Conservation (phyloP, 1,284 basidiomycete species). For the Malassezia brasiliensis region DNA sequence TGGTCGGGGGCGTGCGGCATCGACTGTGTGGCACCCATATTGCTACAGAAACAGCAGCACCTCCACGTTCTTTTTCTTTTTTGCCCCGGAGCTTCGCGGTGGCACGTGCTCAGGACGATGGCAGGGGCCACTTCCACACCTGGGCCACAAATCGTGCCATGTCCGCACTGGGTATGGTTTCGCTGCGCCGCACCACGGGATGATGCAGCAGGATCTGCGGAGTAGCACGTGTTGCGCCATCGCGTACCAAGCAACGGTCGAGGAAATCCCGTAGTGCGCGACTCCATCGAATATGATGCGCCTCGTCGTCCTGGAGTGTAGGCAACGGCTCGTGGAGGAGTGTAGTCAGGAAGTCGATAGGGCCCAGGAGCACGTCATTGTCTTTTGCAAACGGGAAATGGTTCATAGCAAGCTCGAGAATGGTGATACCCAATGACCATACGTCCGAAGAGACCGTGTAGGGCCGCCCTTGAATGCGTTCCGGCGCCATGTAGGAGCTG, state of each 20-base stretch:
- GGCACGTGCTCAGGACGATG: neutral
- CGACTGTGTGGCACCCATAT: constrained; percentile 13
- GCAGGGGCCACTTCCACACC: constrained; percentile 68
- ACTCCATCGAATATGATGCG: constrained; percentile 59
- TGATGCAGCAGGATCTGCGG: constrained; percentile 77
- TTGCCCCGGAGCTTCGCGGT: too few species aligned
- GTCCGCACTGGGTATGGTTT: constrained; percentile 59
- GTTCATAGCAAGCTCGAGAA: constrained; percentile 86
- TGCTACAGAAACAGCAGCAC: neutral
- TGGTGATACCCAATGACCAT: constrained; percentile 90
- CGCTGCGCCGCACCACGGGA: constrained; percentile 75
- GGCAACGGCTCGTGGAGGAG: constrained; percentile 77
- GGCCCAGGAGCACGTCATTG: constrained; percentile 56
- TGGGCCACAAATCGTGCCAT: constrained; percentile 65
- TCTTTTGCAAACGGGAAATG: constrained; percentile 91
- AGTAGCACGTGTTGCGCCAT: constrained; percentile 60
- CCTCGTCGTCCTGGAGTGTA: constrained; percentile 58
- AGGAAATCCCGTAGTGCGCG: constrained; percentile 86
- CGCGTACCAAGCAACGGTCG: constrained; percentile 62
- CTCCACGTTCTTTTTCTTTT: neutral
- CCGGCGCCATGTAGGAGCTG: constrained; percentile 96
- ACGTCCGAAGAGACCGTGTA: constrained; percentile 93
- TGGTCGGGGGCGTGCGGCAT: neutral
- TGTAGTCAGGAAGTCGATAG: constrained; percentile 86
- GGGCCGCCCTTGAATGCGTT: constrained; percentile 75